Base-by-base conservation (phyloP, 768 basidiomycete genomes). In the Podaxis mareebaensis region DNA sequence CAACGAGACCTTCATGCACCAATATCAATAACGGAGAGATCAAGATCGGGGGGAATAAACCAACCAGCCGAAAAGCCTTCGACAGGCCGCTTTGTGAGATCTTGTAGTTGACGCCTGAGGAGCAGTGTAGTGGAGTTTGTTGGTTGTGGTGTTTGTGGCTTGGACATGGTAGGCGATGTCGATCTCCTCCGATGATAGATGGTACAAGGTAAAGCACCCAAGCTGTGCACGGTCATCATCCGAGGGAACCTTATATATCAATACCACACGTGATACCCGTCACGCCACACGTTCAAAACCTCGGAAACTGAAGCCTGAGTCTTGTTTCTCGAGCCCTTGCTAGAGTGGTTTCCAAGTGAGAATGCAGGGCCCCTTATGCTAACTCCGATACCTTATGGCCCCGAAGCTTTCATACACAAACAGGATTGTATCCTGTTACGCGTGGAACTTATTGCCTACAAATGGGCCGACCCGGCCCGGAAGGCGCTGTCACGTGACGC, bases 61-160 rank as follows among this genome's bases (percentile, higher is more conserved):
- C 44, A 6, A 91, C 92, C 92, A 78, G 96, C 96, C 38, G 94
- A 96, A 80, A 99, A 99, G 6, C 96, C 96, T 71, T 97, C 93
- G 4, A 98, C 94, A 2, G 96, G 96, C 54, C 81, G 86, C 77
- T 98, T 98, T 36, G 89, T 93, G 66, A 99, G 86, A 72, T 97
- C 96, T 11, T 79, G 73, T 39, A 94, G 83, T 75, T 94, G 92
- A 38, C 92, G 83, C 44, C 90, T 85, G 22, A 94, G 87, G 42
- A 93, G 83, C 15, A 93, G 82, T 22, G 81, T 82, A 22, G 60
- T 17, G 20, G 60, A 53, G 67, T 85, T 85, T 24, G 80, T 81
- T 17, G 73, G 10, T 67, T 39, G 75, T 58, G 55, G 79, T 75
- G 52, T 53, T 17, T 58, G 53, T 22, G 55, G 51, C 39, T 51